These are phyloP conservation scores for barley (Hordeum vulgare) DNA, from an alignment of 176 grass and related monocot species.

Conservation along the genomic window MorexV3_pseudomolecules_assembly NC_058519.1:631210337-631210836, in stretches of 20 bases:
- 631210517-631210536: background rate
- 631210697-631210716: background rate
- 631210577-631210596: background rate
- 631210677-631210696: background rate
- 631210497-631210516: background rate
- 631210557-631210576: background rate
- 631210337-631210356: constrained; percentile 5
- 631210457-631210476: background rate
- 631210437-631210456: background rate
- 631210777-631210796: background rate
- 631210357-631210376: background rate
- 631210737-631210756: background rate
- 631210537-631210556: background rate
- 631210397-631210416: no score
- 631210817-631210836: no score
- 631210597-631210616: background rate
- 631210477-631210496: background rate
- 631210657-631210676: background rate
- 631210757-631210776: no score
- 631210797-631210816: background rate
- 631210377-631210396: no score
- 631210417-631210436: background rate
- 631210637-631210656: background rate
- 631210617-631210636: background rate
- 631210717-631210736: background rate